Evolutionary conservation across 805 yeast species (phyloP).

Genomic region (Geotrichum ghanense): DNA sequence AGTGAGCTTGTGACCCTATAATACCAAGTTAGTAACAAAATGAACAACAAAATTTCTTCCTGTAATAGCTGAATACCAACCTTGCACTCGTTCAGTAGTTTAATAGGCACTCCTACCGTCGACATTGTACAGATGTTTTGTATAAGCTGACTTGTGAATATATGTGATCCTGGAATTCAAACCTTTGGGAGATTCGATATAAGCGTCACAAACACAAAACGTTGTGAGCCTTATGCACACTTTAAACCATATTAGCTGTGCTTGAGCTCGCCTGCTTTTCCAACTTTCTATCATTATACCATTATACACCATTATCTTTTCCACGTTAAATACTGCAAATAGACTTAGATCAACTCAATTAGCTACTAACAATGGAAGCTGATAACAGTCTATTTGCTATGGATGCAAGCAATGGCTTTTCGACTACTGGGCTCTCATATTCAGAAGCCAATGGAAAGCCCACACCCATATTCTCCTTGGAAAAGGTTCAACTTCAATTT

Average conservation of each 20-base stretch:
- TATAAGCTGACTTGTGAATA: no score
- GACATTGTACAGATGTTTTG: conserved; percentile 32
- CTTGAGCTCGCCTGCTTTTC: no score
- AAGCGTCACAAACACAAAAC: conserved; percentile 12
- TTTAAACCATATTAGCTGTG: no score
- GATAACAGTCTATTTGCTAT: background rate
- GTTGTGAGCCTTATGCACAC: background rate
- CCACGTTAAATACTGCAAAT: no score
- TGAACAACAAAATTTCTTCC: background rate
- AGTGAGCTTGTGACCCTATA: conserved; percentile 71
- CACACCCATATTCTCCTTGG: conserved; percentile 22
- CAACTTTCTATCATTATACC: no score
- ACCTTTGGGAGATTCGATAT: conserved; percentile 19
- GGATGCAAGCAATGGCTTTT: conserved; percentile 4
- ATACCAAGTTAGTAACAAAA: conserved; percentile 2
- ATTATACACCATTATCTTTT: no score
- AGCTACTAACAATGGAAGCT: background rate
- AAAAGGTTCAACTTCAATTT: conserved; percentile 41
- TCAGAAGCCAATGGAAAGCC: conserved; percentile 2
- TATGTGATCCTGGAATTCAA: background rate
- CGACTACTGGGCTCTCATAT: conserved; percentile 2
- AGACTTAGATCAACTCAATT: no score
- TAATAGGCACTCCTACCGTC: conserved; percentile 67
- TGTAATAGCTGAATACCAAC: conserved; percentile 20
- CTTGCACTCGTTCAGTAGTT: conserved; percentile 76